Base-by-base conservation (phyloP, 768 basidiomycete species). In the Mycena kentingensis region DNA sequence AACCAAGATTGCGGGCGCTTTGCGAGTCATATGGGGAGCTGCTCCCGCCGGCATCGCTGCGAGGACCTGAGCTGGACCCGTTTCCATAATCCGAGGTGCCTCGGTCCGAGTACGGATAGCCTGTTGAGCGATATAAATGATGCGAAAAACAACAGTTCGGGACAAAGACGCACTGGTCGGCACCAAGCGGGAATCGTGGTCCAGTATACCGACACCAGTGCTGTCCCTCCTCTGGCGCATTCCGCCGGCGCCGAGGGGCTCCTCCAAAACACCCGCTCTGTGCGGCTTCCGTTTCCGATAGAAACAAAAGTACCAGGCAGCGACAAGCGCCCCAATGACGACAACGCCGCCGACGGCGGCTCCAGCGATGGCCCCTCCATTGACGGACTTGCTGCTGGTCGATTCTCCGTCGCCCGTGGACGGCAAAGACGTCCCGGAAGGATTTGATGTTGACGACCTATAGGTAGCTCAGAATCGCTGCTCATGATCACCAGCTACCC, bases 381-480 rank as follows among this genome's bases (percentile, higher is more conserved):
- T n/a, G n/a, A n/a, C n/a, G n/a, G n/a, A n/a, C n/a, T n/a, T n/a
- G n/a, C n/a, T n/a, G n/a, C n/a, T n/a, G n/a, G n/a, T n/a, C n/a
- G n/a, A n/a, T n/a, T n/a, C n/a, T n/a, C n/a, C n/a, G n/a, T n/a
- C n/a, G n/a, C n/a, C n/a, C n/a, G 47, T 42, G 24, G 53, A 21
- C 13, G 36, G 10, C 5, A 38, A 15, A 13, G 43, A 10, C 15
- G 51, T 21, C 11, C 24, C 7, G 74, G 70, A 27, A 73, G 57
- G 10, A 78, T 72, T 2, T 72, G 67, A 4, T 58, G 0, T 66
- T 61, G 0, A 68, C 43, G 3, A n/a, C n/a, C n/a, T n/a, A n/a
- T n/a, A 74, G 62, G 41, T 8, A 43, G 41, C 3, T 2, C 15
- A 42, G 18, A 37, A 6, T n/a, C n/a, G n/a, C n/a, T n/a, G n/a